Evolutionary conservation across 495 filamentous ascomycete species (phyloP), one percentile per base, ranked within the genome.

Genomic region (Xylaria castorea): DNA sequence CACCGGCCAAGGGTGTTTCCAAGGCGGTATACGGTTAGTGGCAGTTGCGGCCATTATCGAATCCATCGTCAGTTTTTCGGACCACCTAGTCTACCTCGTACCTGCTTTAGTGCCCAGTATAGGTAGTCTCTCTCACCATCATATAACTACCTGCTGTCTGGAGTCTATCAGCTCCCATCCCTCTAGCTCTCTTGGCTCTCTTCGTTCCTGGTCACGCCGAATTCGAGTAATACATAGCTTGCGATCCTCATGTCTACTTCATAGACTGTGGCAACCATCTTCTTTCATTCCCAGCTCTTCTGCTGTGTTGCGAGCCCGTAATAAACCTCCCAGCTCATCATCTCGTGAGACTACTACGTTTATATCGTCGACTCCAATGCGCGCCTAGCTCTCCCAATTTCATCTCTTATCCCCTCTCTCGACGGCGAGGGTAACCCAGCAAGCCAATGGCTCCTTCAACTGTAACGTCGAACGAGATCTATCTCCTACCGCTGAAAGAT

Each of bases 401-500:
- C 25, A 57, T 22, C 25, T 58, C 38, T 25, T 25, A 6, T 48
- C 50, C 6, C 25, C 34, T 48, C 32, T 14, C 50, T 46, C n/a
- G 25, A 40, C 50, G 18, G 34, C 22, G 50, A 66, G 36, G 60
- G 50, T n/a, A 40, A 55, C 57, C 27, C 22, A 63, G 9, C 30
- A 53, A 44, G 12, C 50, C 75, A 87, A 87, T 88, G 85, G 79
- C 82, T 60, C 86, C 86, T 42, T 80, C 80, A 78, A 89, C 81
- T 64, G 85, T 88, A 79, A 83, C 81, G 71, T 87, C 87, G 67
- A 85, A 82, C 80, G 87, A 93, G 80, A 88, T 98, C 68, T 96
- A 98, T 82, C 83, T 96, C 74, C 87, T 99, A 65, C 92, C 92
- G 64, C 88, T 99, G 80, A 95, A 92, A 78, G 96, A 99, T 80